phyloP scores from a whole-genome alignment of 106 monocot genomes.

The Dendrobium officinale region DNA sequence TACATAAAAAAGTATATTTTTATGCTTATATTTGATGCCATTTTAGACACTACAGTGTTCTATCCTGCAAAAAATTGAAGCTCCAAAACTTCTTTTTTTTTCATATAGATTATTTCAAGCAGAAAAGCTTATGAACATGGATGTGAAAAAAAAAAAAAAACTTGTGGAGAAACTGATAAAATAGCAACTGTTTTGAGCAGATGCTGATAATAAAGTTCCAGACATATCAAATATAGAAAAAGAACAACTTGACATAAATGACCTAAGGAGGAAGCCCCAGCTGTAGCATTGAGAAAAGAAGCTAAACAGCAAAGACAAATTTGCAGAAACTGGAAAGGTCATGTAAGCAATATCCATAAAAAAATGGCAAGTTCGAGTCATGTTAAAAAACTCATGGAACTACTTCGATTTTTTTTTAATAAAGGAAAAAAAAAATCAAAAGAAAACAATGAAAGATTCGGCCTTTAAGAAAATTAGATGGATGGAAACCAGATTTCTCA shows the following conservation, averaged over 20 bases:
- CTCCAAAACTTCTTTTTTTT: no score
- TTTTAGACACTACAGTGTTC: no score
- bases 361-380: neutral
- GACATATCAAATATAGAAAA: neutral
- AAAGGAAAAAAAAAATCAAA: neutral
- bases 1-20: no score
- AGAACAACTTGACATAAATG: neutral
- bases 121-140: no score
- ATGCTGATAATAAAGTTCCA: no score
- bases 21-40: no score
- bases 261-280: neutral
- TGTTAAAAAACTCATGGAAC: neutral
- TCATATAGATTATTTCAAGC: no score
- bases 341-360: neutral
- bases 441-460: neutral
- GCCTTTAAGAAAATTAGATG: neutral
- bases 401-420: neutral
- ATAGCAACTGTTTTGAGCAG: no score
- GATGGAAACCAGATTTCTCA: neutral
- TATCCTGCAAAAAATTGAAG: no score
- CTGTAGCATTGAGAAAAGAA: neutral
- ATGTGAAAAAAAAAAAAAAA: no score
- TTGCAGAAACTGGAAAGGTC: constrained; percentile 5
- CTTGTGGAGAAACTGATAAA: no score
- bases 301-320: neutral